Evolutionary conservation across 148 eudicot genomes (phyloP).

Genomic region (Fagopyrum tataricum): DNA sequence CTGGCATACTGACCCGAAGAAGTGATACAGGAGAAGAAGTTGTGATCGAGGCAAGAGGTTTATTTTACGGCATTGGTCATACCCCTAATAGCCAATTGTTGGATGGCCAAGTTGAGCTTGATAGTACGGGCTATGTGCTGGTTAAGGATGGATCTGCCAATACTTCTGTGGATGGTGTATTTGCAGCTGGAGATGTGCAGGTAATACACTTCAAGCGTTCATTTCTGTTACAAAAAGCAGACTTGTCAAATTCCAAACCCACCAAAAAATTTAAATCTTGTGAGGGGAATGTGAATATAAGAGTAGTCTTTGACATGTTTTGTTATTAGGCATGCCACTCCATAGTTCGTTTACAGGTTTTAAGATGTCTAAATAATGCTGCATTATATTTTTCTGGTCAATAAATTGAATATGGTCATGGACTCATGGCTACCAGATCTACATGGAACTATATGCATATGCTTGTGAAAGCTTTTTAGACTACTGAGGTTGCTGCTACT

Average conservation of each 20-base stretch:
- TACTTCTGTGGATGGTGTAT: conserved; percentile 85
- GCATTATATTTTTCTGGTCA: neutral
- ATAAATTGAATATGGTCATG: no score
- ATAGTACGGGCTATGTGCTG: conserved; percentile 65
- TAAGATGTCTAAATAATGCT: neutral
- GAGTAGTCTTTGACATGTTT: no score
- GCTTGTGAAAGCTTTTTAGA: neutral
- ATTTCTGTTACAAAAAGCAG: neutral
- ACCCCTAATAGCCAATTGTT: conserved; percentile 89
- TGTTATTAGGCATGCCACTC: no score
- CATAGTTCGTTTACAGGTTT: no score
- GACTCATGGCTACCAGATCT: neutral
- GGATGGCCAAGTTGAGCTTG: conserved; percentile 83
- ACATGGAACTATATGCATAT: neutral
- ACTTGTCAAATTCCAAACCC: neutral
- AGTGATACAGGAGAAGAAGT: conserved; percentile 68
- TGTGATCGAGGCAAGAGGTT: conserved; percentile 81
- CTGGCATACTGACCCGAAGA: conserved; percentile 70
- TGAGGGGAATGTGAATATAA: no score
- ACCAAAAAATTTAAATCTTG: no score
- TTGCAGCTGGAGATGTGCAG: conserved; percentile 99
- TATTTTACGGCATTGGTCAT: conserved; percentile 98
- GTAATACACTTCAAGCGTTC: conserved; percentile 24
- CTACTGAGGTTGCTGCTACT: no score
- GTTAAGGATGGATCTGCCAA: conserved; percentile 72